phyloP scores from a whole-genome alignment of 2,329 filamentous ascomycete genomes.

The Penicillium verrucosum region DNA sequence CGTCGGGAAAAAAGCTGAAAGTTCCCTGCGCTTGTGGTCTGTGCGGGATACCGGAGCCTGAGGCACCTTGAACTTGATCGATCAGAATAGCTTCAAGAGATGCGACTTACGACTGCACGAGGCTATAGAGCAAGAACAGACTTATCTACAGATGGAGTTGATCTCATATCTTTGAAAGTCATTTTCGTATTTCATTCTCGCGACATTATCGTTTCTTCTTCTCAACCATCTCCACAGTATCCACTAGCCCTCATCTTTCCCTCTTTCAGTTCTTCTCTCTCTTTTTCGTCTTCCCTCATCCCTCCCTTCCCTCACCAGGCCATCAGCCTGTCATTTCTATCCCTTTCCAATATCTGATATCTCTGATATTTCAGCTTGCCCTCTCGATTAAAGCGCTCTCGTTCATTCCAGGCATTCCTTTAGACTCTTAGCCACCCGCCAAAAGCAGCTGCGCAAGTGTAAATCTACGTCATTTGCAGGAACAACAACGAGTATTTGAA shows the following conservation, averaged over 20 bases:
- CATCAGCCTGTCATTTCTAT: conserved; percentile 16
- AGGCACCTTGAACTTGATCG: conserved; percentile 17
- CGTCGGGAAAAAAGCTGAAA: conserved; percentile 33
- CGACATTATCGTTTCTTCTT: conserved; percentile 8
- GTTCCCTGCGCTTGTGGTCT: conserved; percentile 24
- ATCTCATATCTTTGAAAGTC: not conserved
- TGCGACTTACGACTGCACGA: conserved; percentile 3
- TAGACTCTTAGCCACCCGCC: not conserved
- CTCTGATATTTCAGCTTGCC: conserved; percentile 8
- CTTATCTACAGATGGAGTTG: not conserved
- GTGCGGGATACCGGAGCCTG: conserved; percentile 17
- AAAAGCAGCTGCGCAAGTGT: conserved; percentile 8
- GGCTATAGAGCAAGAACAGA: not conserved
- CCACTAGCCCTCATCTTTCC: conserved; percentile 30
- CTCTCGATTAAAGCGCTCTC: conserved; percentile 2
- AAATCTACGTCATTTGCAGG: conserved; percentile 5
- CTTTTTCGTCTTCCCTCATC: conserved; percentile 19
- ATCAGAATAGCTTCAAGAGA: conserved; percentile 16
- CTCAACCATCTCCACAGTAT: conserved; percentile 30
- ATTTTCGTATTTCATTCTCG: not conserved
- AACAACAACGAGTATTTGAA: conserved; percentile 18
- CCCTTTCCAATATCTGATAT: conserved; percentile 5
- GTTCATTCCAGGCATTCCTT: conserved; percentile 2
- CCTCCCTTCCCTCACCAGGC: conserved; percentile 14
- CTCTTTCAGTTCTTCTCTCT: conserved; percentile 25